Percentiles rank a stretch among this genome's conserved stretches.
These are phyloP conservation scores for Hirsutella thompsonii DNA, from an alignment of 2,329 filamentous ascomycete species.

Conservation along the genomic window DNA sequence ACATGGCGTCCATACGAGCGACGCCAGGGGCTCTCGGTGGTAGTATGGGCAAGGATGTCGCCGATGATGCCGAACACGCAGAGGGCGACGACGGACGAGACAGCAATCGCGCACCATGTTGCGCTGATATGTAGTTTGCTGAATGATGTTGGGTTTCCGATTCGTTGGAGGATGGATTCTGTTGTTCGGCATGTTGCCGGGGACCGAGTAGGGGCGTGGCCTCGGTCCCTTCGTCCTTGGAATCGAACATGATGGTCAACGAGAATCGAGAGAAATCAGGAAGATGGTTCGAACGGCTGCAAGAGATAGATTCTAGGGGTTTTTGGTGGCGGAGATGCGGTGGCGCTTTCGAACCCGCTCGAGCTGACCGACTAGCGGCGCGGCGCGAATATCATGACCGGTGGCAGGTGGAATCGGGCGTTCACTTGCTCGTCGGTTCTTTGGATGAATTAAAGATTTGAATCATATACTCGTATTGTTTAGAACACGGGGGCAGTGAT, in stretches of 20 bases:
- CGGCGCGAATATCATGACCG: not conserved
- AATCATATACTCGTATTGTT: too few species aligned
- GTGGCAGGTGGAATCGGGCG: not conserved
- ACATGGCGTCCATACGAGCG: slow-evolving; percentile 35
- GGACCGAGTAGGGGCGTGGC: slow-evolving; percentile 1
- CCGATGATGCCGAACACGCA: not conserved
- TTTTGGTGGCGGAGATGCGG: not conserved
- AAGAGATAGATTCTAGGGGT: not conserved
- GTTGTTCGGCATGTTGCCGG: not conserved
- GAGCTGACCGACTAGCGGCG: not conserved
- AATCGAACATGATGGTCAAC: not conserved
- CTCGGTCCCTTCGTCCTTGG: not conserved
- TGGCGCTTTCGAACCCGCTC: not conserved
- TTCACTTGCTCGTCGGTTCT: not conserved
- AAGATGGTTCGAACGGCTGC: too few species aligned
- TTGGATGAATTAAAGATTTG: not conserved
- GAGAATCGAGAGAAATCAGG: too few species aligned
- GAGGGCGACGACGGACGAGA: not conserved
- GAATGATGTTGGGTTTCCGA: not conserved
- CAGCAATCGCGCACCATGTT: too few species aligned
- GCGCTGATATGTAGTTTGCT: not conserved
- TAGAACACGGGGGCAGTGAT: not conserved
- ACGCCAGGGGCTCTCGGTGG: slow-evolving; percentile 26
- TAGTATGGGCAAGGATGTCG: not conserved
- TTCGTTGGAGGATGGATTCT: not conserved